Conservation (phyloP, 192 early-diverging fungal species). For the Coemansia sp. region DNA sequence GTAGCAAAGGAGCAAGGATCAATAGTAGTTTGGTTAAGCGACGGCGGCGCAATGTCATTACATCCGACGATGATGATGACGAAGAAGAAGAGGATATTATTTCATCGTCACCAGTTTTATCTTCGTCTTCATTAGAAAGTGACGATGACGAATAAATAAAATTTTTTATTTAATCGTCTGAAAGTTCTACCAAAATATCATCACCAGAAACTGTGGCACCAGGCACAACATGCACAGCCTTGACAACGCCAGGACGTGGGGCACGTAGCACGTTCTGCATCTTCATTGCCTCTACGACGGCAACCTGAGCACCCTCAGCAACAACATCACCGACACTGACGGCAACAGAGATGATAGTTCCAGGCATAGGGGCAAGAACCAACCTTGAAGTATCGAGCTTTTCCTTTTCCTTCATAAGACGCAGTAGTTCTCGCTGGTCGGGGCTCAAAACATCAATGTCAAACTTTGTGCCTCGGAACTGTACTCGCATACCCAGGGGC, state of each 20-base stretch:
- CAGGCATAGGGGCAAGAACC: constrained; percentile 91
- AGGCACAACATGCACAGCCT: constrained; percentile 72
- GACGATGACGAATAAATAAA: neutral
- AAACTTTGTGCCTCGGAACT: constrained; percentile 84
- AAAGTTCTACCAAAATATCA: constrained; percentile 76
- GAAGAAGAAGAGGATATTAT: neutral
- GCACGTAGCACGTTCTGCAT: constrained; percentile 95
- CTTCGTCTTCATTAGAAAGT: constrained; percentile 8
- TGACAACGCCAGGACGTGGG: constrained; percentile 76
- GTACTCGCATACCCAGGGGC: constrained; percentile 79
- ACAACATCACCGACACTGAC: constrained; percentile 83
- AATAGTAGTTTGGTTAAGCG: constrained; percentile 1
- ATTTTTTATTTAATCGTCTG: constrained; percentile 33
- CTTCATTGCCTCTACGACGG: constrained; percentile 96
- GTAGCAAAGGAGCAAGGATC: neutral
- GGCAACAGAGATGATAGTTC: constrained; percentile 79
- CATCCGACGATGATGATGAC: constrained; percentile 18
- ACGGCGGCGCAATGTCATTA: constrained; percentile 30
- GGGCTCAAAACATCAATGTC: constrained; percentile 68
- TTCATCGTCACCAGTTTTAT: neutral
- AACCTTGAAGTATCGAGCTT: constrained; percentile 73
- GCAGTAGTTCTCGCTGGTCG: constrained; percentile 66
- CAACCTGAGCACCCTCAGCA: constrained; percentile 80
- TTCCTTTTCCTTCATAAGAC: constrained; percentile 78
- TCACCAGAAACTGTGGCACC: constrained; percentile 82